Base-by-base conservation (phyloP, 2,329 filamentous ascomycete species). In the Pseudopithomyces chartarum region DNA sequence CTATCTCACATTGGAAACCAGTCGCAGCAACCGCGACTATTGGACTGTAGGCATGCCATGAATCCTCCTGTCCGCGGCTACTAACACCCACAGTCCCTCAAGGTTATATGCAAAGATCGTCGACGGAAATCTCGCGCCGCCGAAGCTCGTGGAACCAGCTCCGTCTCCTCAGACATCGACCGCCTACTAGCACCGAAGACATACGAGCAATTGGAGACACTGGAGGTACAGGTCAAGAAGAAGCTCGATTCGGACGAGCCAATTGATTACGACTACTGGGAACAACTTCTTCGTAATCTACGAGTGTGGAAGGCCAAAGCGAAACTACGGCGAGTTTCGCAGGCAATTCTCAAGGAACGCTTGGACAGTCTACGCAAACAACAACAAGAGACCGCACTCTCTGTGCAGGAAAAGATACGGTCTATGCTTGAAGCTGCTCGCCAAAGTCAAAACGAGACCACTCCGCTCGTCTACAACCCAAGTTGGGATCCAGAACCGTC, bases 191-290 rank as follows among this genome's bases (percentile, higher is more conserved):
- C 86, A 3, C 91, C 92, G 8, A 99, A 99, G 79, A 86, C 88
- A 15, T 87, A 91, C 67, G 89, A 92, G 67, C 91, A 98, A 74
- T 82, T 99, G n/a, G 89, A 93, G 71, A 85, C 85, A 17, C 81
- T 99, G 47, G 94, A 99, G 77, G 85, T 82, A 61, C 93, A 98
- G 78, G 95, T 99, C 74, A 87, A 87, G 72, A 81, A 83, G 15
- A 99, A 99, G 79, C 80, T 99, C 46, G 84, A 88, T 51, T 96
- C 92, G 7, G 89, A 97, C 71, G 93, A 97, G 70, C 88, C 91
- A 10, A 94, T 99, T 63, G 95, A 99, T 75, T 92, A 90, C 2
- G 95, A 99, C 77, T 99, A 98, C 75, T 99, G 95, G 95, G 92
- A 96, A 72, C 91, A 97, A 72, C 82, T 99, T 15, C 81, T 99